Base-by-base conservation (phyloP, 169 alveolate species). In the Babesia microti region DNA sequence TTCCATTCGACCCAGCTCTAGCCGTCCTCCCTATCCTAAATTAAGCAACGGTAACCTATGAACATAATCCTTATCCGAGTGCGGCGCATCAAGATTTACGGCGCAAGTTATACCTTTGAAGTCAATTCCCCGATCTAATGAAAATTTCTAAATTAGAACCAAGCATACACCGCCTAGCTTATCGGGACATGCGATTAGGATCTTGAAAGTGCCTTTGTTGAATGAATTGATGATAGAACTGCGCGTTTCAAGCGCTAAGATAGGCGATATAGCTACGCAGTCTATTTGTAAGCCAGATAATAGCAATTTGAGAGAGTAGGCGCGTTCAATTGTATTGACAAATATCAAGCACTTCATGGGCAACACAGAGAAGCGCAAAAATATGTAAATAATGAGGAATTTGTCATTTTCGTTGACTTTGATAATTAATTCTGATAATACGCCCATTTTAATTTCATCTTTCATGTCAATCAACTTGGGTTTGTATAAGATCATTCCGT, bases 71-170 rank as follows among this genome's bases (percentile, higher is more conserved):
- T 92, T 97, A 12, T 87, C 80, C 36, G 87, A 88, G 48, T 78
- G 79, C 0, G 99, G 99, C 78, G 94, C 84, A 67, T 97, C 99
- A 75, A 85, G 94, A 82, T 97, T 97, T 22, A 97, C 79, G 7
- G 95, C 98, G 63, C 78, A 87, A 55, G 83, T 84, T 41, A 91
- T 87, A 41, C 89, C 95, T 54, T 93, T 91, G 36, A 97, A 93
- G 72, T 97, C 99, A 42, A 95, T 58, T 18, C 99, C 99, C 44
- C 99, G 78, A 11, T 92, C 80, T 70, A 88, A 59, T 42, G 85
- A 66, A 53, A 85, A 91, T 22, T 91, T 83, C 49, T 92, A 84
- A 27, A 87, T 78, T 22, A 84, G 46, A 33, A 81, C 68, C 83
- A n/a, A n/a, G n/a, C n/a, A 48, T 32, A 50, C 68, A 3, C 49